Evolutionary conservation across 495 filamentous ascomycete genomes (phyloP).

Genomic region (Talaromyces stipitatus): DNA sequence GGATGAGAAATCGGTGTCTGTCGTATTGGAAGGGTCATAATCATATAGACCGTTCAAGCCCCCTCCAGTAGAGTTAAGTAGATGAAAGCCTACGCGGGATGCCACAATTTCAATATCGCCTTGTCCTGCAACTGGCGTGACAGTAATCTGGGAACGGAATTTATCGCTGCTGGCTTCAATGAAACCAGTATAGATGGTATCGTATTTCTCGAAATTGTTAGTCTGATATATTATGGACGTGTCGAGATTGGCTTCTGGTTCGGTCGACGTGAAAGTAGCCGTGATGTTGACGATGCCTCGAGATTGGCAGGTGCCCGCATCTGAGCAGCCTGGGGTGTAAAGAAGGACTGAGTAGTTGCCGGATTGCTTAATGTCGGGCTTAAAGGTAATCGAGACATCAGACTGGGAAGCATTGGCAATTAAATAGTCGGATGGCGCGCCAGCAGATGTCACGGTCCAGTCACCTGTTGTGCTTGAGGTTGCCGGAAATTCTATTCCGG

Average conservation of each 20-base stretch:
- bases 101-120: slow-evolving; percentile 72
- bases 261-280: slow-evolving; percentile 52
- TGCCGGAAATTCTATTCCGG: slow-evolving; percentile 55
- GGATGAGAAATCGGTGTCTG: slow-evolving; percentile 56
- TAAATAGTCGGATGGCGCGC: slow-evolving; percentile 67
- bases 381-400: slow-evolving; percentile 58
- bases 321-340: slow-evolving; percentile 82
- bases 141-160: slow-evolving; percentile 76
- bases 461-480: slow-evolving; percentile 59
- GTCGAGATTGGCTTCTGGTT: slow-evolving; percentile 28
- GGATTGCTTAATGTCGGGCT: slow-evolving; percentile 77
- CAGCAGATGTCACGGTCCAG: slow-evolving; percentile 59
- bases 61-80: slow-evolving; percentile 46
- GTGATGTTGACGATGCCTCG: slow-evolving; percentile 78
- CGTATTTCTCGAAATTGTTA: slow-evolving; percentile 91
- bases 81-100: slow-evolving; percentile 70
- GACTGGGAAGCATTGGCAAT: slow-evolving; percentile 52
- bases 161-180: slow-evolving; percentile 66
- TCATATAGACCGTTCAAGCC: slow-evolving; percentile 89
- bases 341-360: slow-evolving; percentile 84
- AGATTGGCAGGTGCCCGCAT: slow-evolving; percentile 65
- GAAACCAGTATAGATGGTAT: slow-evolving; percentile 75
- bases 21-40: slow-evolving; percentile 59
- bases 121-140: slow-evolving; percentile 62
- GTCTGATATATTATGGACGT: slow-evolving; percentile 66